Evolutionary conservation across 2,329 filamentous ascomycete species (phyloP).

Genomic region (Pseudocercospora crystallina): DNA sequence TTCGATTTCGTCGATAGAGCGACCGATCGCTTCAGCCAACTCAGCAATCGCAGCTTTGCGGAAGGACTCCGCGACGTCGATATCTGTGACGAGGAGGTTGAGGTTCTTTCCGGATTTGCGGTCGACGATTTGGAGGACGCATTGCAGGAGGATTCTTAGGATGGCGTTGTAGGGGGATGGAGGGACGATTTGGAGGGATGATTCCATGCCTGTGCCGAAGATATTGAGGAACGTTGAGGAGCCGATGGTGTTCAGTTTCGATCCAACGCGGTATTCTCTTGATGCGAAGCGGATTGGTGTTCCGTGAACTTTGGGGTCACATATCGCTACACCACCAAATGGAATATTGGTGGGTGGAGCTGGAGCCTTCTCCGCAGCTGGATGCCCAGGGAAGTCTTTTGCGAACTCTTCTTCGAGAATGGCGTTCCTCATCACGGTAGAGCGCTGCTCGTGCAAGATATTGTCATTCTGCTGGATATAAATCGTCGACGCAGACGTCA

Average conservation of each 20-base stretch:
- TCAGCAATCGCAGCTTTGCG: conserved; percentile 28
- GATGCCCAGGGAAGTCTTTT: conserved; percentile 13
- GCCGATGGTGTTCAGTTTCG: conserved; percentile 24
- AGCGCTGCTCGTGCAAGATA: conserved; percentile 14
- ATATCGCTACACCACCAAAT: conserved; percentile 28
- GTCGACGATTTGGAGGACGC: conserved; percentile 29
- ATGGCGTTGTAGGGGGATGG: conserved; percentile 9
- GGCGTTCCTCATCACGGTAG: conserved; percentile 1
- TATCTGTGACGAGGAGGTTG: conserved; percentile 29
- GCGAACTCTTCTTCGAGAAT: conserved; percentile 12
- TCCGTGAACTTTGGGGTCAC: conserved; percentile 31
- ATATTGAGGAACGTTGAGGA: conserved; percentile 30
- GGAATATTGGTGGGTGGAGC: background rate
- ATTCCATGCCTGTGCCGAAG: conserved; percentile 29
- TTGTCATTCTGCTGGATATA: conserved; percentile 18
- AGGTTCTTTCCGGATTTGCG: conserved; percentile 26
- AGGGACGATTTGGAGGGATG: conserved; percentile 28
- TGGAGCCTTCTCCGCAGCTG: conserved; percentile 1
- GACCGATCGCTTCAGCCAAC: conserved; percentile 20
- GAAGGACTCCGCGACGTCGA: conserved; percentile 30
- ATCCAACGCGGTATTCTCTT: conserved; percentile 18
- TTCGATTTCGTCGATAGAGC: conserved; percentile 22
- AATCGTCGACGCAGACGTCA: conserved; percentile 22
- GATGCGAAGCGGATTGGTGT: conserved; percentile 30
- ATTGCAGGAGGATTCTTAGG: conserved; percentile 28